Conservation (phyloP, 2,329 filamentous ascomycete species). For the Talaromyces sp. region DNA sequence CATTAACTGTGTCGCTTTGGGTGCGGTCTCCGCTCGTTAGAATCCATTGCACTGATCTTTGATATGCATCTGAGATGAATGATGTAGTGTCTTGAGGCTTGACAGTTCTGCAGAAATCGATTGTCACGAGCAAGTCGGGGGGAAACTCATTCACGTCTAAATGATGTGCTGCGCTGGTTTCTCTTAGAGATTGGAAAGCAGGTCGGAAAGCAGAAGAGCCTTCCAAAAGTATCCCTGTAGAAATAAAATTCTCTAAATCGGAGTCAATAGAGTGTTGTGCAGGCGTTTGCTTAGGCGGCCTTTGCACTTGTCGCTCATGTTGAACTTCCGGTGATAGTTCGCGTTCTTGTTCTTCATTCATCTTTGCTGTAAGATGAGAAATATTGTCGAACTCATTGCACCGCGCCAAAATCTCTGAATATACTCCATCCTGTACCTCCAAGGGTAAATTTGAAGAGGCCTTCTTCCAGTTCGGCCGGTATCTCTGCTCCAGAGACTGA, state of each 20-base stretch:
- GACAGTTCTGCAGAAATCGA: conserved; percentile 9
- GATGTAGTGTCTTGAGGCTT: neutral
- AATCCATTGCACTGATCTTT: neutral
- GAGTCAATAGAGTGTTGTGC: conserved; percentile 25
- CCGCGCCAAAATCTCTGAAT: conserved; percentile 21
- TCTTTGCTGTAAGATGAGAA: conserved; percentile 27
- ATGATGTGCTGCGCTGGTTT: neutral
- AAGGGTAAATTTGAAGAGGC: neutral
- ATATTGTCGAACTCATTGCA: conserved; percentile 33
- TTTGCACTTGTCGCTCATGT: conserved; percentile 53
- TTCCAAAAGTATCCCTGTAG: neutral
- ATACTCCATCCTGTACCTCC: conserved; percentile 13
- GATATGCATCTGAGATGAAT: neutral
- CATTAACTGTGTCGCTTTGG: neutral
- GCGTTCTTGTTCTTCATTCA: conserved; percentile 64
- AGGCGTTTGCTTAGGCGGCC: conserved; percentile 37
- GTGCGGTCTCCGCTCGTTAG: neutral
- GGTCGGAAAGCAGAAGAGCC: neutral
- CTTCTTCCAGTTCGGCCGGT: conserved; percentile 3
- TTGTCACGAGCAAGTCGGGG: neutral
- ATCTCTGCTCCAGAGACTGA: conserved; percentile 1
- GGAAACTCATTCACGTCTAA: neutral
- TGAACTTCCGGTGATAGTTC: conserved; percentile 55
- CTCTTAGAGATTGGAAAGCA: neutral
- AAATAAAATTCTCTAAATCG: neutral